Evolutionary conservation across 2,329 filamentous ascomycete species (phyloP), one percentile per base, ranked within the genome.

Genomic region (Hypoxylon sp.): DNA sequence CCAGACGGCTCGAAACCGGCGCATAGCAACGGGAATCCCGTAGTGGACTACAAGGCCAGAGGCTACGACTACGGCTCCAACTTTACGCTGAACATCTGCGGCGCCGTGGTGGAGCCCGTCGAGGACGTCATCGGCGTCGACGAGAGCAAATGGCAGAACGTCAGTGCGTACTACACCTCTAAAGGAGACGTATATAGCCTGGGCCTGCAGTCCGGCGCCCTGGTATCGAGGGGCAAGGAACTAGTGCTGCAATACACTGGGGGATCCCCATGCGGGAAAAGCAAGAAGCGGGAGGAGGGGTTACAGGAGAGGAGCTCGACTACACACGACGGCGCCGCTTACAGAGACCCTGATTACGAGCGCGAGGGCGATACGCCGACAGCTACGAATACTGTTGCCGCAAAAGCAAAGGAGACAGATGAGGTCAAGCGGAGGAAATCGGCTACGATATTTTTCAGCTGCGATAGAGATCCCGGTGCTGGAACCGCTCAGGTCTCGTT

Each of bases 381-480:
- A 57, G 69, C 53, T 37, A 73, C 69, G 52, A 37, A 46, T 2
- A 29, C 63, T 10, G 64, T 69, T 10, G 63, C 73, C 2, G 59
- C 72, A 1, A 74, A 76, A 22, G 48, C 72, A 2, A 63, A 70
- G 10, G 71, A 73, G 3, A 71, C 72, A 17, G 72, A 74, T 9
- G 73, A 78, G 24, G 67, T 71, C 22, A 64, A 73, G 46, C 83
- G 88, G 48, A 85, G 87, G 72, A 96, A 95, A 79, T 97, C 93
- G 1, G 92, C 94, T 11, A 90, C 94, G 65, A 94, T 99, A 80
- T 96, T 94, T 24, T 95, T 98, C 79, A 91, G 96, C 72, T 99
- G 96, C 84, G 94, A 98, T 78, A 89, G 89, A 69, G 94, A 98
- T 74, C 90, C 93, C 1, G 84, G 91, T 1, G 86, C 85, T 31